Evolutionary conservation across 1,284 basidiomycete species (phyloP), one percentile per base, ranked within the genome.

Genomic region (Sphaerobolus stellatus): DNA sequence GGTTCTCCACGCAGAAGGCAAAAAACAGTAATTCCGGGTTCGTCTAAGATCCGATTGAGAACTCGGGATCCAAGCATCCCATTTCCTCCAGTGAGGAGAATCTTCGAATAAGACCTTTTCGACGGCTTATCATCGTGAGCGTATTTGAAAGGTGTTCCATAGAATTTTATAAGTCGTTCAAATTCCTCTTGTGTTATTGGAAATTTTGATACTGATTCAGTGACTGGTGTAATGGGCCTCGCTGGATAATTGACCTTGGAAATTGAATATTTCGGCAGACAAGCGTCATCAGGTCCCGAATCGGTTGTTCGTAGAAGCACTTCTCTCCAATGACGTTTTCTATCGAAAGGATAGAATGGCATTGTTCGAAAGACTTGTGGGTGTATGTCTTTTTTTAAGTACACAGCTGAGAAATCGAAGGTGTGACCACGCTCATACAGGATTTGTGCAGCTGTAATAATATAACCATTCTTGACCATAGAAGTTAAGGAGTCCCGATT

Each of bases 41-140:
- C 5, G 11, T 27, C 36, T 20, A 54, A 27, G 16, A 54, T 44
- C n/a, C 40, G 24, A 18, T 36, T 18, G 34, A 50, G 34, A 28
- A 54, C 24, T n/a, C 41, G 53, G 5, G 28, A 51, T 16, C 53
- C 53, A 20, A 54, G 53, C 48, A 40, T 54, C 9, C 57, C 57
- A 30, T 48, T 58, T 8, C 54, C 57, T 4, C 53, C 53, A 22
- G 53, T 54, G 28, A 54, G 28, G 8, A 54, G 47, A 18, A 54
- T 22, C 29, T 3, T 45, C 22, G 2, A n/a, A 25, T 30, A n/a
- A 25, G 28, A n/a, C 14, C n/a, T n/a, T n/a, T n/a, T n/a, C n/a
- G n/a, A n/a, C n/a, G n/a, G n/a, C n/a, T n/a, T n/a, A n/a, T n/a
- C n/a, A n/a, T n/a, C n/a, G n/a, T n/a, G n/a, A n/a, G n/a, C n/a